Base-by-base conservation (phyloP, 352 stramenopile genomes). In the Globisporangium viniferum region DNA sequence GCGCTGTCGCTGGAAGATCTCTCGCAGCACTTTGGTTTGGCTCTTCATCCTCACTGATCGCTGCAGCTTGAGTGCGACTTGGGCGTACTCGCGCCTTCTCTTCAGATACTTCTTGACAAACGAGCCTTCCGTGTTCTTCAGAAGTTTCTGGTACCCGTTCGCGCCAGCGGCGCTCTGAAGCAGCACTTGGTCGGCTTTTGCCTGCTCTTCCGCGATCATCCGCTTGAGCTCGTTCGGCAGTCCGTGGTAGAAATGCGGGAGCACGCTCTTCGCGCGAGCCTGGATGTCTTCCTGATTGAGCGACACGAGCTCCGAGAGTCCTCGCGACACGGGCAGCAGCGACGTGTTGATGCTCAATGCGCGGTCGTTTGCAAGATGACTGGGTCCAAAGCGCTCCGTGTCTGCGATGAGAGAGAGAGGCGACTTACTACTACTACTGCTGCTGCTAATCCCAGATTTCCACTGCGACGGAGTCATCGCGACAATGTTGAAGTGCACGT, bases 211-310 rank as follows among this genome's bases (percentile, higher is more conserved):
- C 7, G 77, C 72, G 27, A 94, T 90, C 75, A 91, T 83, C 1
- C 76, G 78, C 70, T 93, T 93, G 48, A 93, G 79, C 61, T 90
- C 84, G 27, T 80, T 77, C 0, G 86, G 82, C 0, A 93, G 64
- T 4, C 84, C 86, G 63, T 93, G 86, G 39, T 91, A 93, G 68
- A 93, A 93, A 51, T 92, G 86, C 6, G 86, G 86, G 0, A 87
- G 62, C n/a, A 76, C 72, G 5, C 74, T 84, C 24, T 78, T 75
- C 2, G 59, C 61, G n/a, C 61, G 61, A 5, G 70, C 48, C 5
- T 68, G 70, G 2, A 29, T 67, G 6, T 72, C 66, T 24, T 86
- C 73, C 24, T 86, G 76, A 33, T 88, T 85, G 0, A 69, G 69
- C 9, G 83, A 74, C 29, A 84, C 66, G 27, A 84, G 58, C 62